Conservation (phyloP, 169 alveolate species). For the Eimeria maxima region DNA sequence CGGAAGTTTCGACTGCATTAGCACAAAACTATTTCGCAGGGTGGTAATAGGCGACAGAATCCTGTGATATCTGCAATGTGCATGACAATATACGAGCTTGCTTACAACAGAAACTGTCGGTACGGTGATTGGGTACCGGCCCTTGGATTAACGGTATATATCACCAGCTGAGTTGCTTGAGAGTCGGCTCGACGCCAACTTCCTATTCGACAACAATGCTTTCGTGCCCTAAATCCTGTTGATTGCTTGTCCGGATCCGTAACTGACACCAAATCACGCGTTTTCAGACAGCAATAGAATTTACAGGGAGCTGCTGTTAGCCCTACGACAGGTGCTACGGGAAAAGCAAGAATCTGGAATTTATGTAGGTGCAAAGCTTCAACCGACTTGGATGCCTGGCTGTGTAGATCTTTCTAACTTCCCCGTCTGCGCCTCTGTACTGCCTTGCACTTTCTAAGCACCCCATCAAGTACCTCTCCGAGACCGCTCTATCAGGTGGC, state of each 20-base stretch:
- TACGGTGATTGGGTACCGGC: slow-evolving; percentile 60
- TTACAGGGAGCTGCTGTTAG: background rate
- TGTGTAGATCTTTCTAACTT: slow-evolving; percentile 44
- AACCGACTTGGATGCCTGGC: slow-evolving; percentile 65
- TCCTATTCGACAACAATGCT: background rate
- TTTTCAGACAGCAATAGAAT: background rate
- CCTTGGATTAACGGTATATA: slow-evolving; percentile 50
- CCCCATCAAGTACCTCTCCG: slow-evolving; percentile 76
- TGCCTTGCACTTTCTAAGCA: slow-evolving; percentile 74
- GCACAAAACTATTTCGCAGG: background rate
- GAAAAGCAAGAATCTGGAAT: background rate
- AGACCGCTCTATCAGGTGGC: slow-evolving; percentile 76
- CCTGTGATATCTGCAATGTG: background rate
- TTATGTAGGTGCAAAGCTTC: background rate
- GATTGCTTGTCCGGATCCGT: background rate
- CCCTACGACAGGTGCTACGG: background rate
- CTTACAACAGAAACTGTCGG: slow-evolving; percentile 53
- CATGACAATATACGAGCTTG: background rate
- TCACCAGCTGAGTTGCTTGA: slow-evolving; percentile 20
- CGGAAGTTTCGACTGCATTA: background rate
- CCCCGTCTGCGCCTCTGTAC: slow-evolving; percentile 73
- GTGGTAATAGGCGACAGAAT: background rate
- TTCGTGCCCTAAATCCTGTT: background rate
- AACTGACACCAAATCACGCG: background rate
- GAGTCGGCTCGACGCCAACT: background rate